Conservation (phyloP, 768 basidiomycete species). For the Naematelia aurantialba region DNA sequence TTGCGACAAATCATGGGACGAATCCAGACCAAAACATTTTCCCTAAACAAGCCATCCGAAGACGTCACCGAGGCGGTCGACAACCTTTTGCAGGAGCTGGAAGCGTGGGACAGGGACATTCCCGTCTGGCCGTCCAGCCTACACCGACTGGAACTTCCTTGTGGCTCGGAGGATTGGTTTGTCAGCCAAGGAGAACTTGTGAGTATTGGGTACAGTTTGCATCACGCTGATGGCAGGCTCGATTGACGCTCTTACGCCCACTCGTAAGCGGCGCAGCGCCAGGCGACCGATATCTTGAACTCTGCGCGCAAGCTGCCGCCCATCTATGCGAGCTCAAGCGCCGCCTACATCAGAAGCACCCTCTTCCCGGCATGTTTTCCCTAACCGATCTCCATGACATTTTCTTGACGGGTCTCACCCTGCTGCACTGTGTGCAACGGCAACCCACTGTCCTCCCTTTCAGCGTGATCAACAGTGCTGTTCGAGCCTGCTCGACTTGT, state of each 20-base stretch:
- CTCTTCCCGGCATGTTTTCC: constrained; percentile 6
- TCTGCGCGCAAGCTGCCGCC: constrained; percentile 6
- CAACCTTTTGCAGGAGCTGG: constrained; percentile 4
- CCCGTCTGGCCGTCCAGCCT: constrained; percentile 3
- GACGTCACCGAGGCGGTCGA: constrained; percentile 1
- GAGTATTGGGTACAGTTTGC: neutral
- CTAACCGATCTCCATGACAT: neutral
- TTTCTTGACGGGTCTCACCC: neutral
- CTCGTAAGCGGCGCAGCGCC: constrained; percentile 6
- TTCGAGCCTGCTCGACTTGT: constrained; percentile 18
- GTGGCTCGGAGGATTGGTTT: neutral
- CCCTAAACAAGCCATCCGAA: neutral
- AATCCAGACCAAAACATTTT: constrained; percentile 6
- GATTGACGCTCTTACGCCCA: constrained; percentile 4
- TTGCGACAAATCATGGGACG: constrained; percentile 8
- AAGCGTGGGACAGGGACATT: constrained; percentile 6
- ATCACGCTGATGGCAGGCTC: neutral
- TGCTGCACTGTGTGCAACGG: neutral
- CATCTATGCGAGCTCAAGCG: constrained; percentile 13
- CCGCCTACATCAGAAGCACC: constrained; percentile 11
- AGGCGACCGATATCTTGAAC: constrained; percentile 1
- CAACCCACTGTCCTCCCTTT: constrained; percentile 10
- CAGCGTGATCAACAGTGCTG: constrained; percentile 8
- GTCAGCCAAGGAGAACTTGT: neutral
- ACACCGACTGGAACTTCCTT: neutral